These are phyloP conservation scores for Bipolaris bicolor DNA, from an alignment of 2,329 filamentous ascomycete genomes.

Conservation along the genomic window DNA sequence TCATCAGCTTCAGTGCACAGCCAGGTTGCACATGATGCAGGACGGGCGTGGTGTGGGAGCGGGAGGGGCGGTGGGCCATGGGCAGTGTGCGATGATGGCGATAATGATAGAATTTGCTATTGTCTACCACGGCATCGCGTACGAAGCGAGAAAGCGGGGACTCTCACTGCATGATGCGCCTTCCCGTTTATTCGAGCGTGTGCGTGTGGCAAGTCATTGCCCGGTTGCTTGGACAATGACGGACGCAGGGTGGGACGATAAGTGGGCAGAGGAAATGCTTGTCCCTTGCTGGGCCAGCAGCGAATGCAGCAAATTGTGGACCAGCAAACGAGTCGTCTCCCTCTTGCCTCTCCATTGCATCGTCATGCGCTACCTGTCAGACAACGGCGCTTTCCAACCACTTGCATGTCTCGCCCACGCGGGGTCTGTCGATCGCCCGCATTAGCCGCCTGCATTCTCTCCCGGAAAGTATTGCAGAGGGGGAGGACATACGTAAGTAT, in stretches of 20 bases:
- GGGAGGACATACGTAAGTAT: not conserved
- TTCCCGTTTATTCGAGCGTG: slow-evolving; percentile 10
- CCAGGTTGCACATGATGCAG: slow-evolving; percentile 10
- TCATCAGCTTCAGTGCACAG: slow-evolving; percentile 12
- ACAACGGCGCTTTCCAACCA: slow-evolving; percentile 23
- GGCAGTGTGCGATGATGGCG: not conserved
- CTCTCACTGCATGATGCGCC: slow-evolving; percentile 9
- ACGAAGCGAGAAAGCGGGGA: slow-evolving; percentile 8
- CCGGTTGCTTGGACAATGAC: slow-evolving; percentile 16
- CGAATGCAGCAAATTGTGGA: slow-evolving; percentile 15
- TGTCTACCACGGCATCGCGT: not conserved
- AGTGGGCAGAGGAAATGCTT: slow-evolving; percentile 16
- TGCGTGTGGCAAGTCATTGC: not conserved
- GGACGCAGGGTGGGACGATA: slow-evolving; percentile 8
- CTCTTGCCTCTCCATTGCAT: slow-evolving; percentile 8
- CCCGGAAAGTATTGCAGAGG: slow-evolving; percentile 30
- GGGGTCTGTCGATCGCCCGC: slow-evolving; percentile 38
- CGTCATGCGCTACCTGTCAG: slow-evolving; percentile 30
- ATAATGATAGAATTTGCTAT: not conserved
- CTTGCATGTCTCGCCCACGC: slow-evolving; percentile 17
- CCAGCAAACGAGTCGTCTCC: slow-evolving; percentile 16
- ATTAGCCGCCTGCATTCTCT: slow-evolving; percentile 34
- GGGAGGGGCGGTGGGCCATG: not conserved
- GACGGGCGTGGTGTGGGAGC: not conserved
- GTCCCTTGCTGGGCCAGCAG: slow-evolving; percentile 10